Base-by-base conservation (phyloP, 2,329 filamentous ascomycete species). In the Pyrenochaeta sp. region DNA sequence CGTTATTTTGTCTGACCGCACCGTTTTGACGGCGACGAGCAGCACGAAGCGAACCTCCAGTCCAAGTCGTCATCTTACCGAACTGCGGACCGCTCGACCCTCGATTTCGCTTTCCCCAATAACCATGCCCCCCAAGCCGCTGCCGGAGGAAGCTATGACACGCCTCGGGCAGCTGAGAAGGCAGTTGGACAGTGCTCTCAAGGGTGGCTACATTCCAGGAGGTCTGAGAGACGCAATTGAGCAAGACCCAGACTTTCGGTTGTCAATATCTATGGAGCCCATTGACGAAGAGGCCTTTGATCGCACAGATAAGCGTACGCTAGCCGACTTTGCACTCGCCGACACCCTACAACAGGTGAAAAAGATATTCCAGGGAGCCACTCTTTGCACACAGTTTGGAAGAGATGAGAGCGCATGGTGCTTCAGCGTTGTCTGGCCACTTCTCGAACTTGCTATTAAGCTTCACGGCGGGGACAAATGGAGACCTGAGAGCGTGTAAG, bases 351-450 rank as follows among this genome's bases (percentile, higher is more conserved):
- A 31, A 51, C 19, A 48, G 37, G 45, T 27, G 2, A 55, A 52
- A 38, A 44, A 42, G 11, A 55, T 58, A 13, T 58, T 58, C 34
- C 35, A 43, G 3, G 52, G 52, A 38, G 51, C 49, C 34, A 45
- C 38, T 9, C 35, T 53, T 42, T 60, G 49, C 39, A 47, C 48
- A 29, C 34, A 50, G 37, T 32, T 41, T 10, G 36, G 48, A 23
- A 24, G 41, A 11, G 52, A 60, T 42, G 45, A 56, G 41, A 56
- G 58, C 44, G 52, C 50, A 13, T 55, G 48, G 54, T 58, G 48
- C 41, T 26, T 47, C 38, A 38, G 55, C 44, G 50, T 60, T 18
- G 43, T 58, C 21, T 26, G 41, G 36, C 57, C 55, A 35, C 44
- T 61, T n/a, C 17, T 61, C 38, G 23, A 47, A 19, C 30, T 58